Conservation (phyloP, 306 rosid species). For the Vigna trinervia region DNA sequence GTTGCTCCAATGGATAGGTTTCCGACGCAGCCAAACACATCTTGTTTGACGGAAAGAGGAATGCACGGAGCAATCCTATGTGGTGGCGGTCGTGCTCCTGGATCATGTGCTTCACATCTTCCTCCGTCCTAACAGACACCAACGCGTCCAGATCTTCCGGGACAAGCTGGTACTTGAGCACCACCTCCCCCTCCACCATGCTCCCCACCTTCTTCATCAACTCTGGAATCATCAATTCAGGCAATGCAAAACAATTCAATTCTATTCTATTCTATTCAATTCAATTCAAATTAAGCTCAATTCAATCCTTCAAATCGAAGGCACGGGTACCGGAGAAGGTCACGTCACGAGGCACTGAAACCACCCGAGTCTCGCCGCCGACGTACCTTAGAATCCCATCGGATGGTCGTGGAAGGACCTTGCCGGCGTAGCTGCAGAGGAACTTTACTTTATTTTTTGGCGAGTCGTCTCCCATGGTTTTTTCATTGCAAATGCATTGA, state of each 20-base stretch:
- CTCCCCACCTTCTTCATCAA: conserved; percentile 64
- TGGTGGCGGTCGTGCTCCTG: conserved; percentile 67
- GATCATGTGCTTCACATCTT: conserved; percentile 81
- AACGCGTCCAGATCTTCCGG: conserved; percentile 73
- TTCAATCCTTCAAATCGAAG: too few species aligned
- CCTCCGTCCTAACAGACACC: conserved; percentile 67
- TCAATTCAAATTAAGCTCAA: too few species aligned
- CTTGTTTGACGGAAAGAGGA: conserved; percentile 64
- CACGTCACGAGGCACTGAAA: conserved; percentile 57
- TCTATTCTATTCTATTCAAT: too few species aligned
- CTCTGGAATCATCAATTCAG: conserved; percentile 44
- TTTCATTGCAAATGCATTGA: too few species aligned
- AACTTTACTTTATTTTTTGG: conserved; percentile 68
- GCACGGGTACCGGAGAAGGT: background rate
- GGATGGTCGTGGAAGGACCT: conserved; percentile 71
- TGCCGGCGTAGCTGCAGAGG: conserved; percentile 88
- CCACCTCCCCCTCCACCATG: conserved; percentile 62
- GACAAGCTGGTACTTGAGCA: conserved; percentile 71
- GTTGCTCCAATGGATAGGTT: conserved; percentile 61
- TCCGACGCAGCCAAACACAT: conserved; percentile 48
- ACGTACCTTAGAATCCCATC: conserved; percentile 81
- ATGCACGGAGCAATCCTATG: conserved; percentile 60
- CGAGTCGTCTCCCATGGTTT: conserved; percentile 45
- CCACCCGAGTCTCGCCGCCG: conserved; percentile 90
- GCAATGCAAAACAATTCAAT: too few species aligned